Base-by-base conservation (phyloP, 2,329 filamentous ascomycete genomes). In the Aspergillus novofumigatus region DNA sequence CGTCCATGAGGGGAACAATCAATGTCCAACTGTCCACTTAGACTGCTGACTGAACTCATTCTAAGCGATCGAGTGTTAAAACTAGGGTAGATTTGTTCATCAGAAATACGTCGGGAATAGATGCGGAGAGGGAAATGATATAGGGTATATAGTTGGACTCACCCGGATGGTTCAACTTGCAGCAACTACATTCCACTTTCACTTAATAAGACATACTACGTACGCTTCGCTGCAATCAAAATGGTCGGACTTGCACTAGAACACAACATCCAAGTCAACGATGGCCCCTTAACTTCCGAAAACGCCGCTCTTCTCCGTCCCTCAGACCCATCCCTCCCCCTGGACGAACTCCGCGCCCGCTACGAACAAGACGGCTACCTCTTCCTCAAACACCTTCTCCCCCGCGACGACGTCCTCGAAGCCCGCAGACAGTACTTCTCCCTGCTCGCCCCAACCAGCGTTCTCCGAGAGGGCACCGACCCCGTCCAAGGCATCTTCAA, bases 401-500 rank as follows among this genome's bases (percentile, higher is more conserved):
- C 83, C 0, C 78, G 78, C 2, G 68, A 73, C 2, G 81, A 85
- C 53, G 81, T 85, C 1, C 73, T 84, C 8, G 72, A 75, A 38
- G 78, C 80, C 8, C 78, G 83, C 1, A 71, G 78, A 55, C 69
- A 75, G 32, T 86, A 85, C 67, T 86, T 86, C 66, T 68, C 72
- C 3, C 78, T 79, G 47, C 72, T 86, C 4, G 72, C 78, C 1
- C 78, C 83, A 1, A 86, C 79, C 28, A 82, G 82, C 0, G 78
- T 87, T 38, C 71, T 87, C 1, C 80, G 83, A 58, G 79, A 81
- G 0, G 80, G 77, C 38, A 81, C 80, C 0, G 67, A 76, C 4
- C 75, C 81, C 0, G 77, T 83, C 0, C 75, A 83, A 1, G 83
- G 83, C 0, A 78, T 85, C 54, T 86, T 84, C 62, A 76, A 83